phyloP scores from a whole-genome alignment of 148 eudicot genomes.

The Vaccinium macrocarpon region DNA sequence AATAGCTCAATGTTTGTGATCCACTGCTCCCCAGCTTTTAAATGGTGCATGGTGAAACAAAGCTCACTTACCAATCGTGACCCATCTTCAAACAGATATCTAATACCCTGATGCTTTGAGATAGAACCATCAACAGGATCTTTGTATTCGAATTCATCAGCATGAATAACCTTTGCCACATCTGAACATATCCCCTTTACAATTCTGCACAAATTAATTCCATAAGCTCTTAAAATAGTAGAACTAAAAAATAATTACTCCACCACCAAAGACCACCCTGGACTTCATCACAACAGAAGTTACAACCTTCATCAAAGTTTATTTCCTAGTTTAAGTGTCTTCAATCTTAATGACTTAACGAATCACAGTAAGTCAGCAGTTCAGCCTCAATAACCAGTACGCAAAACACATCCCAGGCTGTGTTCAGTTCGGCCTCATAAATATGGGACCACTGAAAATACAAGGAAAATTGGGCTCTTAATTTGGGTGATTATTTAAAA shows the following conservation, averaged over 20 bases:
- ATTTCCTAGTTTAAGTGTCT: too few relatives aligned
- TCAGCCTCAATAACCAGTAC: too few relatives aligned
- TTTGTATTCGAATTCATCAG: conserved; percentile 91
- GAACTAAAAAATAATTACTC: too few relatives aligned
- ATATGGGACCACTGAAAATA: too few relatives aligned
- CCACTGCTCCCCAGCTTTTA: not conserved
- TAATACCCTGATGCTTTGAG: conserved; percentile 93
- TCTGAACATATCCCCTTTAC: conserved; percentile 62
- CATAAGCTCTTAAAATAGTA: too few relatives aligned
- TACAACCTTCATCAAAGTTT: too few relatives aligned
- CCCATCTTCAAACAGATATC: conserved; percentile 91
- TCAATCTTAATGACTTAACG: too few relatives aligned
- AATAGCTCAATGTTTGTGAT: not conserved
- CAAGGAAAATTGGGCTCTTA: too few relatives aligned
- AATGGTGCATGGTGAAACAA: not conserved
- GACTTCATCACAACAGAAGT: not conserved
- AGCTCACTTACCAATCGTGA: conserved; percentile 68
- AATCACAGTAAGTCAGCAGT: too few relatives aligned
- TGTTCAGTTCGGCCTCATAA: too few relatives aligned
- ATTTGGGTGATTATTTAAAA: too few relatives aligned
- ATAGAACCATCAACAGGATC: conserved; percentile 95
- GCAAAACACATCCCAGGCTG: too few relatives aligned
- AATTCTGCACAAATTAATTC: conserved; percentile 25
- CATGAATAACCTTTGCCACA: conserved; percentile 63
- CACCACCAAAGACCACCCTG: not conserved